Percentiles rank a stretch among this genome's conserved stretches.
phyloP scores from a whole-genome alignment of 768 basidiomycete genomes.

The Boletus barrowsii region DNA sequence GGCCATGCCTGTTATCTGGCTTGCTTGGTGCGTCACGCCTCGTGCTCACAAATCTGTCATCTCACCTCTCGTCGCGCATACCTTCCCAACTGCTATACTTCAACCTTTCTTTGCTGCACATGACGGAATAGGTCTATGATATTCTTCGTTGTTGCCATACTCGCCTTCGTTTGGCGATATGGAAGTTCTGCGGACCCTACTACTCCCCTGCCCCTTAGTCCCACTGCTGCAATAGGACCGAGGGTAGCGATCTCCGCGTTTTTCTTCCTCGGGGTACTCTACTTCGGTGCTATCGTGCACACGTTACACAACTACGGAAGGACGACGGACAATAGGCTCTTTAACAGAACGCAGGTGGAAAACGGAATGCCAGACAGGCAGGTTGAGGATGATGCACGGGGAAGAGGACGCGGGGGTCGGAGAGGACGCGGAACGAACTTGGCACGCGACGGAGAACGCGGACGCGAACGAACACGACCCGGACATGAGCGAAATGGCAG shows the following conservation, averaged over 20 bases:
- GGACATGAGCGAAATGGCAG: constrained; percentile 2
- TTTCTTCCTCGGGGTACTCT: constrained; percentile 56
- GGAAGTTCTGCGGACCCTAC: constrained; percentile 45
- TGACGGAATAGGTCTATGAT: constrained; percentile 55
- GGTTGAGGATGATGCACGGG: neutral
- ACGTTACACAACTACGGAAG: constrained; percentile 61
- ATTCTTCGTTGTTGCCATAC: constrained; percentile 58
- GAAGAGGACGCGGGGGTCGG: neutral
- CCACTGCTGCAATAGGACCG: constrained; percentile 43
- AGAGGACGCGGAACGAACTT: neutral
- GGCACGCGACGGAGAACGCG: constrained; percentile 7
- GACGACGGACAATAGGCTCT: neutral
- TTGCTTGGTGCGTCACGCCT: constrained; percentile 51
- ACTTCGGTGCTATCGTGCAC: constrained; percentile 57
- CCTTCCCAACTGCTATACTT: neutral
- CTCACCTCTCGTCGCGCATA: neutral
- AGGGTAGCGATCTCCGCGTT: constrained; percentile 55
- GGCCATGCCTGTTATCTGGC: constrained; percentile 66
- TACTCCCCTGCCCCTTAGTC: constrained; percentile 35
- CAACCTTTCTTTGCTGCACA: neutral
- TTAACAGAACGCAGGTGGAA: neutral
- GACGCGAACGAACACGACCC: constrained; percentile 8
- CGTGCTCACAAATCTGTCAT: neutral
- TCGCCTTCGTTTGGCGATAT: constrained; percentile 65
- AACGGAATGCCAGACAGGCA: neutral